Base-by-base conservation (phyloP, 2,329 filamentous ascomycete genomes). In the Penicillium italicum region DNA sequence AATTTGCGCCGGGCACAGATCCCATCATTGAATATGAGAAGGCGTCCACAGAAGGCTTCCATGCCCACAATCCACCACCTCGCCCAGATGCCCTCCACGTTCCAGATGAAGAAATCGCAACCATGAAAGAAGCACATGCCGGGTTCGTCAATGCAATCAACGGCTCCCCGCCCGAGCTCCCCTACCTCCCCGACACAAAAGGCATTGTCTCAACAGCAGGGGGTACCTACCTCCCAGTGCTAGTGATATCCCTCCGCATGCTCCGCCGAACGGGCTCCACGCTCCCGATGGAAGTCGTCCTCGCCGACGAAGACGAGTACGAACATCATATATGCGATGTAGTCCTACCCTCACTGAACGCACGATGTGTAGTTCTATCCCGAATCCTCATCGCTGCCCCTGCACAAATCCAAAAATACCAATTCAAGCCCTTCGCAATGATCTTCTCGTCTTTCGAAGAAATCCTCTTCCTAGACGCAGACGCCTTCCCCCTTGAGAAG, bases 371-470 rank as follows among this genome's bases (percentile, higher is more conserved):
- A n/a, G 62, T 80, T 0, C 65, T 81, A 5, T 74, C 74, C 2
- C 70, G 74, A n/a, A 74, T 78, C 9, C 60, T 80, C 5, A 60
- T 69, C 14, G 63, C 63, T 1, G 63, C 69, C 0, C 63, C 67
- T 0, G 61, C 62, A 5, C 62, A 71, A 12, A 72, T 80, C 46
- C 63, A 69, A 16, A 72, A 74, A 36, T 81, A 77, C 62, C 79
- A 80, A 58, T 73, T 77, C 62, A 81, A 81, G 60, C 68, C 72
- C 1, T 74, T 81, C 33, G 74, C 78, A 1, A 75, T 81, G 63
- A 67, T 81, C 6, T 78, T 80, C 61, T 79, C 77, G 8, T 77
- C 76, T 0, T 82, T 81, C 51, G 74, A 79, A 56, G 70, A 79
- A 26, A 71, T 80, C 10, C 68, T 81, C 5, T 80, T 79, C 61